These are phyloP conservation scores for Clathrus columnatus DNA, from an alignment of 768 basidiomycete species.

Conservation along the genomic window DNA sequence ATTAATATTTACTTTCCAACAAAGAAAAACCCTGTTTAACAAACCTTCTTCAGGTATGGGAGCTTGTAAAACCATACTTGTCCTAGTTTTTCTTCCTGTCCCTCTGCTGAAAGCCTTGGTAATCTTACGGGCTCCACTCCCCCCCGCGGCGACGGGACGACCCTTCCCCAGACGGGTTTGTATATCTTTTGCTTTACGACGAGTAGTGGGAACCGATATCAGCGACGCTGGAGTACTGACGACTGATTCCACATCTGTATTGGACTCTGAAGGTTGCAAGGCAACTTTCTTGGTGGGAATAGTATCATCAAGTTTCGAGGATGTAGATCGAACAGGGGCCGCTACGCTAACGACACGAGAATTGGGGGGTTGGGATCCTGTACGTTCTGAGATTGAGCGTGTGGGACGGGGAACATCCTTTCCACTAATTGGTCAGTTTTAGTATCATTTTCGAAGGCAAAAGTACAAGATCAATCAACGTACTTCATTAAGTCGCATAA, in stretches of 20 bases:
- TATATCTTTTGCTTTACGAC: slow-evolving; percentile 64
- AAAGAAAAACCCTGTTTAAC: slow-evolving; percentile 4
- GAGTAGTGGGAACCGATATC: slow-evolving; percentile 20
- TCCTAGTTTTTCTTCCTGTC: slow-evolving; percentile 41
- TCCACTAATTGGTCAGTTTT: slow-evolving; percentile 22
- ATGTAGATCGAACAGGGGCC: slow-evolving; percentile 18
- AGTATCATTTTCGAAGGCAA: background rate
- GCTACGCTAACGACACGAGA: slow-evolving; percentile 19
- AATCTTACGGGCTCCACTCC: slow-evolving; percentile 53
- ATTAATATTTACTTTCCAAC: background rate
- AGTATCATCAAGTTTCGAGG: slow-evolving; percentile 25
- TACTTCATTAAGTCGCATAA: slow-evolving; percentile 40
- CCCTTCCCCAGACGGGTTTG: slow-evolving; percentile 67
- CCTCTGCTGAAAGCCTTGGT: slow-evolving; percentile 51
- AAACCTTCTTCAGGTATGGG: slow-evolving; percentile 40
- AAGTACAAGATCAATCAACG: slow-evolving; percentile 1
- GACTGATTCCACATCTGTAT: slow-evolving; percentile 1
- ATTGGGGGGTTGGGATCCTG: slow-evolving; percentile 17
- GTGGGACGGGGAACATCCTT: slow-evolving; percentile 28
- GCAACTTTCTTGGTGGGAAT: slow-evolving; percentile 33
- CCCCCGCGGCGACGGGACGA: slow-evolving; percentile 56
- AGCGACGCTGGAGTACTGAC: background rate
- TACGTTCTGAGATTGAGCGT: slow-evolving; percentile 25
- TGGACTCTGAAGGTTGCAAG: slow-evolving; percentile 14
- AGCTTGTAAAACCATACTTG: slow-evolving; percentile 41